These are phyloP conservation scores for Chlamydomonas sphaeroides DNA, from an alignment of 139 green algal species.

Conservation along the genomic window DNA sequence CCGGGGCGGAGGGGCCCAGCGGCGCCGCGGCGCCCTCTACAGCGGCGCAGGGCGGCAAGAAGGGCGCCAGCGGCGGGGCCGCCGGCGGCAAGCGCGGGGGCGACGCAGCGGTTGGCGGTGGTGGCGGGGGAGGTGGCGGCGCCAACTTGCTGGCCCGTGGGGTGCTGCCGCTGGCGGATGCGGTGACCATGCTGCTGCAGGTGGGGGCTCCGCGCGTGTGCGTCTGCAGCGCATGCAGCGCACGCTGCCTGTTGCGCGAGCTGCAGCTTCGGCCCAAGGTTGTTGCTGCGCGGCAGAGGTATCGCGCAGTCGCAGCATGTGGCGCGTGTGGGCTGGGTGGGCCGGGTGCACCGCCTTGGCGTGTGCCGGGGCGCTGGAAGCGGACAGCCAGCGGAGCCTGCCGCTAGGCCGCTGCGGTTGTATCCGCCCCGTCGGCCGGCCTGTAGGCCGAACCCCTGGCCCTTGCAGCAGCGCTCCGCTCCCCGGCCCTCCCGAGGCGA, in stretches of 20 bases:
- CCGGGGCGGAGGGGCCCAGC: not conserved
- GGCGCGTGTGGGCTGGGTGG: not conserved
- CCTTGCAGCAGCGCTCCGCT: no score
- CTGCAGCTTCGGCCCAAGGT: no score
- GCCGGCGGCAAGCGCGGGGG: not conserved
- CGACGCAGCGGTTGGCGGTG: not conserved
- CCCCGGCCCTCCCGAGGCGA: no score
- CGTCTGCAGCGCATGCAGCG: no score
- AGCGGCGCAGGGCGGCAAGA: not conserved
- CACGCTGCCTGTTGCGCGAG: no score
- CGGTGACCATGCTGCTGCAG: slow-evolving; percentile 37
- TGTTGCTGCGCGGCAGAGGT: no score
- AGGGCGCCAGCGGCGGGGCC: not conserved
- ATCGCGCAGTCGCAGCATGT: not conserved
- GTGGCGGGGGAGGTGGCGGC: not conserved
- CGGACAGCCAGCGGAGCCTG: no score
- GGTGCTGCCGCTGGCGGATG: slow-evolving; percentile 44
- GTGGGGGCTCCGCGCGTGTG: no score
- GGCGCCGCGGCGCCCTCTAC: not conserved
- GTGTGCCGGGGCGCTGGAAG: no score
- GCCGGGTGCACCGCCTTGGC: no score
- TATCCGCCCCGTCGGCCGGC: not conserved
- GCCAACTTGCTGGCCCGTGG: slow-evolving; percentile 42
- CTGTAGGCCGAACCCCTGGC: not conserved
- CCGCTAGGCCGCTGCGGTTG: no score